phyloP scores from a whole-genome alignment of 805 yeast genomes.

The Candida verbasci region DNA sequence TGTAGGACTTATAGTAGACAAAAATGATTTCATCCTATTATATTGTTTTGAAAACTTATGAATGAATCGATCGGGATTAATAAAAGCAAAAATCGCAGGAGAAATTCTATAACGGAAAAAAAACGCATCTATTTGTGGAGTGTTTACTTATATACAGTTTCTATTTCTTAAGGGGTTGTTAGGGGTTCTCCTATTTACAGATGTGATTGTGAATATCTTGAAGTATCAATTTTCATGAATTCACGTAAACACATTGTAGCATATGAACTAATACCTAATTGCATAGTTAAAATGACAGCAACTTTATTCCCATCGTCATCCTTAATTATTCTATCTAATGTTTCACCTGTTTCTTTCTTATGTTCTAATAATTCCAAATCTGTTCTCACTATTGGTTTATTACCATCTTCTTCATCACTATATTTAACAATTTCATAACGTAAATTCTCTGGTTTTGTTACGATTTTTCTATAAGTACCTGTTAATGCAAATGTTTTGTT shows the following conservation, averaged over 20 bases:
- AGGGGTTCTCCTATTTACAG: too few species aligned
- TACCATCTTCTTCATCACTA: constrained; percentile 47
- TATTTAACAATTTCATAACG: constrained; percentile 64
- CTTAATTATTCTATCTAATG: constrained; percentile 18
- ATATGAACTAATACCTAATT: constrained; percentile 80
- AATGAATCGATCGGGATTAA: too few species aligned
- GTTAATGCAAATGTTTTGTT: constrained; percentile 86
- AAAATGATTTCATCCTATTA: constrained; percentile 3
- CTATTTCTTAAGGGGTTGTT: too few species aligned
- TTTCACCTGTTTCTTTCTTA: constrained; percentile 21
- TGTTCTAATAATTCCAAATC: constrained; percentile 52
- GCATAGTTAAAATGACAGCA: constrained; percentile 74
- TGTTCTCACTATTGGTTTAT: constrained; percentile 71
- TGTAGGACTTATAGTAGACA: constrained; percentile 6
- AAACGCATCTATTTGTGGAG: background rate
- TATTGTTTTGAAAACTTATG: background rate
- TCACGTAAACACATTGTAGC: constrained; percentile 98
- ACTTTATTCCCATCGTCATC: constrained; percentile 28
- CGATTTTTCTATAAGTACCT: constrained; percentile 78
- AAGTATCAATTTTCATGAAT: constrained; percentile 73
- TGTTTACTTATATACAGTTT: too few species aligned
- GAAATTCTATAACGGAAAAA: background rate
- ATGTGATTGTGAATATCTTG: constrained; percentile 20
- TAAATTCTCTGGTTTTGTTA: constrained; percentile 61
- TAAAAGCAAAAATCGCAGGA: too few species aligned